Evolutionary conservation across 176 grass and related monocot species (phyloP).

Genomic region (Oryza officinalis): DNA sequence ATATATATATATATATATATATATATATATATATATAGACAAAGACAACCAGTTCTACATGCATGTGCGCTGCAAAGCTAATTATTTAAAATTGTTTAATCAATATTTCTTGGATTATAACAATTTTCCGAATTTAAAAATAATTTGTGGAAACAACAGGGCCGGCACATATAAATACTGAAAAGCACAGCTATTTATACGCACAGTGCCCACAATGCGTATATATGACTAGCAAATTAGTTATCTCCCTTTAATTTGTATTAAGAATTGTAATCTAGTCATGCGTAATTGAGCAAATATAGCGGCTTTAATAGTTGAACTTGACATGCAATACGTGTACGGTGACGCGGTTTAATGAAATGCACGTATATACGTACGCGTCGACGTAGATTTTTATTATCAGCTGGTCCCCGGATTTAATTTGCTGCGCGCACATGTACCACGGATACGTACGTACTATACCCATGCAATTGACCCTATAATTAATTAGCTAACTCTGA

Average conservation of each 20-base stretch:
- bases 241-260: too few species aligned
- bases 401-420: background rate
- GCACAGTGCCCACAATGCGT: background rate
- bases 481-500: background rate
- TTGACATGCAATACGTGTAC: background rate
- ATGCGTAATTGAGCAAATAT: background rate
- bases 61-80: background rate
- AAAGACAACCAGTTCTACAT: background rate
- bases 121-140: background rate
- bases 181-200: background rate
- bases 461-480: background rate
- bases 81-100: background rate
- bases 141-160: background rate
- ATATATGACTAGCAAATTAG: background rate
- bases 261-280: background rate
- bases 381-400: background rate
- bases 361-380: conserved; percentile 7
- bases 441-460: background rate
- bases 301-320: background rate
- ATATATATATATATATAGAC: background rate
- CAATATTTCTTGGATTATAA: background rate
- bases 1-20: background rate
- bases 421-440: background rate
- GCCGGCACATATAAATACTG: background rate
- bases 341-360: conserved; percentile 21